Evolutionary conservation across 257 asterid species (phyloP).

Genomic region (Solanum corneliomulleri): DNA sequence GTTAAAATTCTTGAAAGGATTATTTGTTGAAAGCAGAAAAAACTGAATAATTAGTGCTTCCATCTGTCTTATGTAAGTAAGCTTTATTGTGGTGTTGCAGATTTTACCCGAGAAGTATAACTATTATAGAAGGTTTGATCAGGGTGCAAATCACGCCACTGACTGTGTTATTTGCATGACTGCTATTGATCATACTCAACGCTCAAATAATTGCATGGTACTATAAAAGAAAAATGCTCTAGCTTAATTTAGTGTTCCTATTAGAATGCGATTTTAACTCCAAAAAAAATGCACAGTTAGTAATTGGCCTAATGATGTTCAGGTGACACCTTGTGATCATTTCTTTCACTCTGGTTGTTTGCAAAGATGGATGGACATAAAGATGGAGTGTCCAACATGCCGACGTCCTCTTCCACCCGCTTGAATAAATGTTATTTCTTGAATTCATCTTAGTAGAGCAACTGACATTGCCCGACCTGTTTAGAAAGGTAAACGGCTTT

Average conservation of each 20-base stretch:
- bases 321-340: conserved; percentile 97
- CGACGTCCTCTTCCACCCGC: conserved; percentile 95
- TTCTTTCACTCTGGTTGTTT: conserved; percentile 83
- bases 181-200: conserved; percentile 53
- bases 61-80: neutral
- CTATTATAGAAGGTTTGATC: conserved; percentile 67
- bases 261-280: neutral
- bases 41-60: neutral
- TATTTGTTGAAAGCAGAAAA: neutral
- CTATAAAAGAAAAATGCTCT: neutral
- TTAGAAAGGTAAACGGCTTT: neutral
- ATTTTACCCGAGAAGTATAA: conserved; percentile 89
- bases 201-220: conserved; percentile 90
- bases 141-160: conserved; percentile 41
- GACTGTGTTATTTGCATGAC: conserved; percentile 99
- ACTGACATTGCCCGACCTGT: neutral
- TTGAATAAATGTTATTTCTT: conserved; percentile 20
- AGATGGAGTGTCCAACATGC: conserved; percentile 99
- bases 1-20: neutral
- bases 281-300: neutral
- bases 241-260: neutral
- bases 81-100: conserved; percentile 23
- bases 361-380: conserved; percentile 98
- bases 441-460: neutral
- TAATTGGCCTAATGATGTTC: neutral